Evolutionary conservation across 139 green algal genomes (phyloP), one percentile per base, ranked within the genome.

Genomic region (Closterium sp.): DNA sequence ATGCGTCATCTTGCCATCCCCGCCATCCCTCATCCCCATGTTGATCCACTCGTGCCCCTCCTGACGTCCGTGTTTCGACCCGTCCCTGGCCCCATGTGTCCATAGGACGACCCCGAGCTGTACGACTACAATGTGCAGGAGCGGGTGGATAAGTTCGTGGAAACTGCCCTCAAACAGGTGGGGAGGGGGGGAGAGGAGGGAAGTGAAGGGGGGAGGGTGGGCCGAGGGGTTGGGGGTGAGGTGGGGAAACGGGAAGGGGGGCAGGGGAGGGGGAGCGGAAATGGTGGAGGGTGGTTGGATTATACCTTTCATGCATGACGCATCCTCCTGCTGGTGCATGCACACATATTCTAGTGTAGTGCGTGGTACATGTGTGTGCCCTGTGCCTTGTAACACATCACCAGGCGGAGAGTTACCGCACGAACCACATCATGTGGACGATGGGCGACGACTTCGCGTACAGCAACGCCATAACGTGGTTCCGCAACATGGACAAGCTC

Each of bases 391-490:
- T 16, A 69, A 12, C 43, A 1, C 43, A 69, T 16, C 9, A 35
- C 21, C 88, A 92, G 91, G 91, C 91, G 33, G 30, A 31, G 16
- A 33, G 93, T 30, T 96, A 94, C 0, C 69, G 84, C 3, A 96
- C 95, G 35, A 94, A 93, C 28, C 95, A 98, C 94, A 95, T 98
- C 87, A 95, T 98, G 93, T 92, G 97, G 35, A 95, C 96, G 91
- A 97, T 98, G 94, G 97, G 97, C 64, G 95, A 93, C 30, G 97
- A 98, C 94, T 98, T 98, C 91, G 89, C 91, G 28, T 98, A 97
- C 76, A 89, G 90, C 64, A 96, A 97, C 84, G 97, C 97, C n/a
- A 64, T 91, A 7, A 86, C 81, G 35, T 97, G 93, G 93, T 98
- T 95, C 95, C 95, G 96, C 38, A 98, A 98, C 93, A 85, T 98